A percentile compares a stretch with the other conserved stretches of the same genome.
Conservation (phyloP, 345 rosid species). For the Heritiera fomes region DNA sequence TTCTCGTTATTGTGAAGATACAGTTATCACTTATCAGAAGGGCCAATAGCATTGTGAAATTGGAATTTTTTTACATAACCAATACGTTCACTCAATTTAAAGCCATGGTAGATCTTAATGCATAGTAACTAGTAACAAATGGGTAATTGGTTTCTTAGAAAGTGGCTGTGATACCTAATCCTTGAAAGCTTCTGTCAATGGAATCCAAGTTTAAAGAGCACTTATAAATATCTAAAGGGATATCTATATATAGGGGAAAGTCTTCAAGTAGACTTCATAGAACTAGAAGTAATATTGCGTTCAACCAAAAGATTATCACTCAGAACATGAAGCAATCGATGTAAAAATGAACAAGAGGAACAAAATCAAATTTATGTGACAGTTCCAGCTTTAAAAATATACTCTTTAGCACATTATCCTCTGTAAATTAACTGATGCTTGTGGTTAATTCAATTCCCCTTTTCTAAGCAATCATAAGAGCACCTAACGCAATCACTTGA, state of each 20-base stretch:
- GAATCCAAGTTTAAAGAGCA: neutral
- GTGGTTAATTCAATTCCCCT: neutral
- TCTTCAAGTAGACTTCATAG: neutral
- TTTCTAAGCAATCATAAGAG: neutral
- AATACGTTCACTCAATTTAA: neutral
- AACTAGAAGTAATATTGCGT: neutral
- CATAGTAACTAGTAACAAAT: neutral
- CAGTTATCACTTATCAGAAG: neutral
- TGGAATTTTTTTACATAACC: neutral
- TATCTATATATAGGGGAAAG: neutral
- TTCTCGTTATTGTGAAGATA: neutral
- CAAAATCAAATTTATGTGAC: neutral
- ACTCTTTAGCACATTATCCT: neutral
- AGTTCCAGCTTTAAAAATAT: neutral
- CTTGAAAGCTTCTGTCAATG: neutral
- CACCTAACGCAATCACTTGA: neutral
- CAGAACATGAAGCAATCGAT: neutral
- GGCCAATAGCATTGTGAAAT: neutral
- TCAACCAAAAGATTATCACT: neutral
- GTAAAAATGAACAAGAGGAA: neutral
- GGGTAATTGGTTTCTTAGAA: neutral
- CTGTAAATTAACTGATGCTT: neutral
- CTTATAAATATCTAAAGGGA: neutral
- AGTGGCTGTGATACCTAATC: neutral
- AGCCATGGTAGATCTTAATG: neutral